Base-by-base conservation (phyloP, 371 early-diverging fungal genomes). In the Apophysomyces elegans region DNA sequence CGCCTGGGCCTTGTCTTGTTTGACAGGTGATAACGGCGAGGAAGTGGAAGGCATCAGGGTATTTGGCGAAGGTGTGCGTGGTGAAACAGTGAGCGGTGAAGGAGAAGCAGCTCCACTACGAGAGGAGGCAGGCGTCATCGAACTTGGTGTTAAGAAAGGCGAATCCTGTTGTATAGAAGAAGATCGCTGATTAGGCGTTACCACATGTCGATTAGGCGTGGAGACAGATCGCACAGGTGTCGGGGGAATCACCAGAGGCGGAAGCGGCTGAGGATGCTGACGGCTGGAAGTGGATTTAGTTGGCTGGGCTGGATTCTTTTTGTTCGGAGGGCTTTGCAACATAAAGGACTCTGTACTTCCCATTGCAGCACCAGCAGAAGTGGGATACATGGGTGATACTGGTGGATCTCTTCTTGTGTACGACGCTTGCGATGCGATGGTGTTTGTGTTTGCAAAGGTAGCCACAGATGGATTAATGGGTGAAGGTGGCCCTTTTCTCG, bases 211-310 rank as follows among this genome's bases (percentile, higher is more conserved):
- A 18, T 35, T 62, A 37, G 70, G 70, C 35, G 69, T 57, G 7
- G 76, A 65, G 16, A 62, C 64, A 26, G 69, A 65, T 26, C 68
- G 43, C 35, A 71, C 59, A 21, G 71, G 73, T 0, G 78, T 67
- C 5, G 70, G 70, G n/a, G 74, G 74, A 37, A 74, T 74, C 18
- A 75, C 75, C 36, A 75, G 71, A 5, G 75, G 75, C 16, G 75
- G 62, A n/a, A 75, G 47, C 9, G 74, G 74, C 39, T 69, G 74
- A 18, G 75, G 75, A 58, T 70, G 71, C 18, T 69, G 66, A 38
- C 66, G 65, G 35, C 60, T 59, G 37, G 66, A 59, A 46, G 66
- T 47, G 35, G 66, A 38, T 26, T 43, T 44, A 13, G 41, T 41
- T 4, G 58, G 60, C 14, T 41, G 59, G 7, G 59, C 32, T 9